Percentiles rank a stretch among this genome's conserved stretches.
Evolutionary conservation across 371 early-diverging fungal species (phyloP).

Genomic region (Mortierella sp.): DNA sequence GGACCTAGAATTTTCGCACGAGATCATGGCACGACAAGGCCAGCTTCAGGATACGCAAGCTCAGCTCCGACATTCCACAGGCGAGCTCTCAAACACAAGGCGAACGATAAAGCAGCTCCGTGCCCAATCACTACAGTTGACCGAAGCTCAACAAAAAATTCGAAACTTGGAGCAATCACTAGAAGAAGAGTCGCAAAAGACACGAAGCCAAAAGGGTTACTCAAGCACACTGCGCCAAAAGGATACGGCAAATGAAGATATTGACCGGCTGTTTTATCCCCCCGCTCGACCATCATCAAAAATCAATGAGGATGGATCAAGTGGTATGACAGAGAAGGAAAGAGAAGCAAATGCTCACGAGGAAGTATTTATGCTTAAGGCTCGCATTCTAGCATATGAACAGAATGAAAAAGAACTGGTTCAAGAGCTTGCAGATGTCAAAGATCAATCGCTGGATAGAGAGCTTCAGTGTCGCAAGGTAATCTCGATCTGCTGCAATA

Average conservation of each 20-base stretch:
- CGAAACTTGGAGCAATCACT: slow-evolving; percentile 63
- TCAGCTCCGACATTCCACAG: slow-evolving; percentile 70
- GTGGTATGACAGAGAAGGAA: slow-evolving; percentile 10
- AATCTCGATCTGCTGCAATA: slow-evolving; percentile 80
- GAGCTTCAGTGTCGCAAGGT: slow-evolving; percentile 80
- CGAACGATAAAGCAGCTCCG: slow-evolving; percentile 68
- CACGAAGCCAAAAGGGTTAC: slow-evolving; percentile 42
- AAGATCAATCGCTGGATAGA: slow-evolving; percentile 60
- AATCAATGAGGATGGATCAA: not conserved
- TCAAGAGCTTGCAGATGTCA: slow-evolving; percentile 57
- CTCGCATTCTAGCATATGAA: slow-evolving; percentile 64
- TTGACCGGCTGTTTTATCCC: slow-evolving; percentile 12
- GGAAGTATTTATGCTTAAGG: slow-evolving; percentile 57
- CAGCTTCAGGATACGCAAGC: slow-evolving; percentile 72
- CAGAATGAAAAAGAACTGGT: slow-evolving; percentile 59
- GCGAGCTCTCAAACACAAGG: slow-evolving; percentile 76
- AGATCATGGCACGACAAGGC: slow-evolving; percentile 70
- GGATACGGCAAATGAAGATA: slow-evolving; percentile 13
- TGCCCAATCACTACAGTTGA: slow-evolving; percentile 62
- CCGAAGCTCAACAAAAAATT: slow-evolving; percentile 69
- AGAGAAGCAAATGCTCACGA: slow-evolving; percentile 34
- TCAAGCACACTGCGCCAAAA: slow-evolving; percentile 17
- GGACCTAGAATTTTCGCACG: slow-evolving; percentile 73
- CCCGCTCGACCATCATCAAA: not conserved
- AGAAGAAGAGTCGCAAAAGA: slow-evolving; percentile 47